Evolutionary conservation across 2,329 filamentous ascomycete species (phyloP), one percentile per base, ranked within the genome.

Genomic region (Paecilomyces sp.): DNA sequence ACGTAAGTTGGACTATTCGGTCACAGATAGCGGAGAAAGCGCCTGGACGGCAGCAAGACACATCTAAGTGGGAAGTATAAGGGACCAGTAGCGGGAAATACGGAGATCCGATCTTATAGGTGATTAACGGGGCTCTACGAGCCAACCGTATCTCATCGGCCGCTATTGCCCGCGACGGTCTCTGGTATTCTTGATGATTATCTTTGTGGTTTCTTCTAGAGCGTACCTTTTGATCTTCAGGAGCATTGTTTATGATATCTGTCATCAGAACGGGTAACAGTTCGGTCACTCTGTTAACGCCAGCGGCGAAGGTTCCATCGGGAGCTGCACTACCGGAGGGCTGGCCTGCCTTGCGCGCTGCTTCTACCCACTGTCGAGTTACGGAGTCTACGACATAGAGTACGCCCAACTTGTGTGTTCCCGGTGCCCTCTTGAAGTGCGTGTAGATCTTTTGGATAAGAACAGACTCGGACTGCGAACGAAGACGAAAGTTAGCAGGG

Each of bases 371-470:
- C 81, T 95, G 93, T 79, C 94, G 91, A 77, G 92, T 93, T 85
- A 99, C 92, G 82, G 93, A 96, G 84, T 99, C 94, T 92, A 99
- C 91, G 80, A 97, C 92, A 88, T 99, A 99, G 80, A 99, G 88
- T 73, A 97, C 92, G 79, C 94, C 94, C 77, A 99, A 85, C 80
- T 99, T 99, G 85, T 99, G 93, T 75, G 92, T 96, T 74, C 87
- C 87, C 62, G 91, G 91, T 67, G 92, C 88, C 78, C 94, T 96
- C 79, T 95, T 96, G 84, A 97, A 95, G 73, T 97, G 92, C 66
- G 92, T 95, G 79, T 90, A 96, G 71, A 99, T 89, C 76, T 96
- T 97, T 76, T 96, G 92, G 69, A 97, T 91, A 72, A 99, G 87
- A 69, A 92, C 87, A 58, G 91, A 94, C 80, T 97, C 93, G 77